Evolutionary conservation across 2,329 filamentous ascomycete species (phyloP).

Genomic region (Chrysoporthe deuterocubensis): DNA sequence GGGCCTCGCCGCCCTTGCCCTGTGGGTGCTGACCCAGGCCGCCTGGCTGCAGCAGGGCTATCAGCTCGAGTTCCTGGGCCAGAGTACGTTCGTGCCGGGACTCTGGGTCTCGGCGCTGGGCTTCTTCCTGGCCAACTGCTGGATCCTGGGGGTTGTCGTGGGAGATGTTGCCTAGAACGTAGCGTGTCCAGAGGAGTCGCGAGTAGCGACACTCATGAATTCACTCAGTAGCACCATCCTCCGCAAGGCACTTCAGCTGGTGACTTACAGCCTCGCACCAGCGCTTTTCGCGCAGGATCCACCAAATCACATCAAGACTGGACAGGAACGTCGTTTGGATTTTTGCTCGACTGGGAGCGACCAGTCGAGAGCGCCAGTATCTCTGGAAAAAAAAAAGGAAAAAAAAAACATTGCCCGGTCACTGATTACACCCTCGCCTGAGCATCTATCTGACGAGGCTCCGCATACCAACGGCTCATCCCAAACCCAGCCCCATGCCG

Average conservation of each 20-base stretch:
- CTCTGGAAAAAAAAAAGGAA: background rate
- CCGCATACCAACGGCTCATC: background rate
- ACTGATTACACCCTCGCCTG: constrained; percentile 14
- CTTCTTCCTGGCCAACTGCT: constrained; percentile 87
- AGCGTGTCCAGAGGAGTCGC: background rate
- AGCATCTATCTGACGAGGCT: background rate
- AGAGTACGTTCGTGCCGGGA: constrained; percentile 83
- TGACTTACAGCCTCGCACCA: background rate
- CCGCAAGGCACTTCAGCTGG: too few relatives aligned
- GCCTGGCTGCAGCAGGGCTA: constrained; percentile 78
- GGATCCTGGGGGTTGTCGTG: constrained; percentile 83
- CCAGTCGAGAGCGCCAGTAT: background rate
- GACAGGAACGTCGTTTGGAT: background rate
- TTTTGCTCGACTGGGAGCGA: background rate
- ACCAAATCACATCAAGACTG: background rate
- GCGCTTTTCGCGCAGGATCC: background rate
- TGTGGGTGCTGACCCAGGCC: constrained; percentile 80
- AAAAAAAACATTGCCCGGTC: background rate
- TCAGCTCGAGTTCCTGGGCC: constrained; percentile 76
- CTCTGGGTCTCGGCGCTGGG: constrained; percentile 74
- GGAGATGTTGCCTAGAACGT: constrained; percentile 54
- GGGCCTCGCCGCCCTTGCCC: constrained; percentile 65
- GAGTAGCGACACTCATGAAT: background rate
- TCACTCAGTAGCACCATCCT: background rate
- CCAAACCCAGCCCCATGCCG: background rate